A percentile compares a stretch with the other conserved stretches of the same genome.
phyloP scores from a whole-genome alignment of 2,329 filamentous ascomycete species.

The Fusarium keratoplasticum region DNA sequence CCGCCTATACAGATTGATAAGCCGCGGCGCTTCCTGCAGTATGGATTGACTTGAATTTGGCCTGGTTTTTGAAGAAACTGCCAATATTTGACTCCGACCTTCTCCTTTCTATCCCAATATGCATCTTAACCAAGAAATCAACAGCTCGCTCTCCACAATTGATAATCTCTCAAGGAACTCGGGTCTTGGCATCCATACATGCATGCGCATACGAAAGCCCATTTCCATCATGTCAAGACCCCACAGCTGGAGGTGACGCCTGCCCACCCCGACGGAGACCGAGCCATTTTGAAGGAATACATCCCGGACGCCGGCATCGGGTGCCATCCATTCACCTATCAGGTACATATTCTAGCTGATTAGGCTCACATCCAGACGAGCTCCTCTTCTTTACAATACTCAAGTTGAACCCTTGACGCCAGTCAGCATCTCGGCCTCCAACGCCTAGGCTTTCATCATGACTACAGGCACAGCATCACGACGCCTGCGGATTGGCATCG shows the following conservation, averaged over 20 bases:
- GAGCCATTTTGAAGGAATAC: conserved; percentile 5
- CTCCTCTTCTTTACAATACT: neutral
- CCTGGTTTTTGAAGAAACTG: neutral
- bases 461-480: conserved; percentile 9
- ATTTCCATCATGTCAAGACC: neutral
- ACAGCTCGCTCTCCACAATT: neutral
- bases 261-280: conserved; percentile 2
- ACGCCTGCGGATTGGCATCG: conserved; percentile 57
- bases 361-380: neutral
- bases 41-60: neutral
- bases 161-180: neutral
- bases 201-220: neutral
- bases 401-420: neutral
- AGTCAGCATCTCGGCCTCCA: neutral
- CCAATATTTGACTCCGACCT: neutral
- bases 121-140: neutral
- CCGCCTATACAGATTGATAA: neutral
- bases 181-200: neutral
- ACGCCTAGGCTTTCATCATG: conserved; percentile 26
- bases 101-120: neutral
- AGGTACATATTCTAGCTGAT: neutral
- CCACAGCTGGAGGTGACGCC: neutral
- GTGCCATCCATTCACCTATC: neutral
- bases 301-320: neutral
- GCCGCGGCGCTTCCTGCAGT: neutral